Evolutionary conservation across 148 eudicot genomes (phyloP), one percentile per base, ranked within the genome.

Genomic region (Polygonum aviculare): DNA sequence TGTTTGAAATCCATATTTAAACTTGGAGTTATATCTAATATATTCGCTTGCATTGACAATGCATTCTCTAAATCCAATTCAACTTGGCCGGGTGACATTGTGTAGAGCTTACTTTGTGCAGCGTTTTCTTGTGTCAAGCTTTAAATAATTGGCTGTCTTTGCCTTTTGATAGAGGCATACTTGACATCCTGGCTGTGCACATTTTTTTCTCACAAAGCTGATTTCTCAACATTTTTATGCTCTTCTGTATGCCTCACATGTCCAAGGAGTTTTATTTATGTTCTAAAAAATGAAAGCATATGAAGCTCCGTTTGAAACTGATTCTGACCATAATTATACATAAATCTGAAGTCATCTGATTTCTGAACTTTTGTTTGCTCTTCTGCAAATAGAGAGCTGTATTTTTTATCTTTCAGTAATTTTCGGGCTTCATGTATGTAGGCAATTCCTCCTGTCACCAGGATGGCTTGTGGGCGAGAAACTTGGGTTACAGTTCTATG

Each of bases 401-500:
- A 26, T 14, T 67, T 67, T 35, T n/a, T 44, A 67, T 67, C 72
- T 67, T 36, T n/a, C 18, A 31, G 45, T 67, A 36, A 67, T 67
- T 35, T 9, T 21, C 36, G 2, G 16, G 33, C 40, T n/a, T 21
- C 33, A 7, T 48, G 6, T 72, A 81, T 39, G 31, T 78, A 95
- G 99, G 92, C 97, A 12, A 95, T 95, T 83, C 99, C 99, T 77
- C 99, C 99, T 18, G 80, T 95, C 78, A 89, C 87, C 75, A 86
- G 99, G 78, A 86, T 87, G 94, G 96, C 97, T 57, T 90, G 91
- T 70, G 96, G 97, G 45, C 96, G 83, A 33, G 87, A 85, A 79
- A 95, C 99, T 62, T 95, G 99, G 99, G 84, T 95, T 16, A 93
- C 97, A 36, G 94, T 95, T 79, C 80, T 95, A 47, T 95, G 99